These are phyloP conservation scores for Yamadazyma kitorensis DNA, from an alignment of 805 yeast species.

Conservation along the genomic window DNA sequence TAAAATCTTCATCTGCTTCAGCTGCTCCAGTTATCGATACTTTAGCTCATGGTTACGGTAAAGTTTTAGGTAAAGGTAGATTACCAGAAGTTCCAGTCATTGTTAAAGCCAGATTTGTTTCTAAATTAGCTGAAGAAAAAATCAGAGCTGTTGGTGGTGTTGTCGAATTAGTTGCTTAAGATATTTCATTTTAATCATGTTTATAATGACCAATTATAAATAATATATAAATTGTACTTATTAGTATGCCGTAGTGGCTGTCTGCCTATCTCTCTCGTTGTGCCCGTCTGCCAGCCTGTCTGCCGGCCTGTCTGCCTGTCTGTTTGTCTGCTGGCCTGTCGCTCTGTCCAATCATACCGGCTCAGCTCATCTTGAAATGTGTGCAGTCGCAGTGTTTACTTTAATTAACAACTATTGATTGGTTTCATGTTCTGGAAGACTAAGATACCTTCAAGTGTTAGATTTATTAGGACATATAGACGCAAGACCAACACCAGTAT, in stretches of 20 bases:
- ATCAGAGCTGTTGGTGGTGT: slow-evolving; percentile 99
- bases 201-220: slow-evolving; percentile 7
- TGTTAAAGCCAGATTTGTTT: slow-evolving; percentile 99
- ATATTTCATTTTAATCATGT: slow-evolving; percentile 6
- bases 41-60: slow-evolving; percentile 99
- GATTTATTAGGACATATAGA: too few relatives aligned
- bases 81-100: slow-evolving; percentile 98
- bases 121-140: slow-evolving; percentile 99
- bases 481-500: too few relatives aligned
- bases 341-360: neutral
- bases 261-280: too few relatives aligned
- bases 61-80: slow-evolving; percentile 99
- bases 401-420: too few relatives aligned
- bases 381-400: slow-evolving; percentile 13
- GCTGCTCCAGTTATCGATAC: slow-evolving; percentile 99
- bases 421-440: too few relatives aligned
- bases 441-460: neutral
- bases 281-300: neutral
- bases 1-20: slow-evolving; percentile 76
- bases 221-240: slow-evolving; percentile 10
- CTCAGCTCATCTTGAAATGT: slow-evolving; percentile 5
- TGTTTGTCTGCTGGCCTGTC: neutral
- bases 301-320: neutral
- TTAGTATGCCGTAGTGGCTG: neutral
- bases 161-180: slow-evolving; percentile 97